Base-by-base conservation (phyloP, 2,329 filamentous ascomycete species). In the Albophoma yamanashiensis region DNA sequence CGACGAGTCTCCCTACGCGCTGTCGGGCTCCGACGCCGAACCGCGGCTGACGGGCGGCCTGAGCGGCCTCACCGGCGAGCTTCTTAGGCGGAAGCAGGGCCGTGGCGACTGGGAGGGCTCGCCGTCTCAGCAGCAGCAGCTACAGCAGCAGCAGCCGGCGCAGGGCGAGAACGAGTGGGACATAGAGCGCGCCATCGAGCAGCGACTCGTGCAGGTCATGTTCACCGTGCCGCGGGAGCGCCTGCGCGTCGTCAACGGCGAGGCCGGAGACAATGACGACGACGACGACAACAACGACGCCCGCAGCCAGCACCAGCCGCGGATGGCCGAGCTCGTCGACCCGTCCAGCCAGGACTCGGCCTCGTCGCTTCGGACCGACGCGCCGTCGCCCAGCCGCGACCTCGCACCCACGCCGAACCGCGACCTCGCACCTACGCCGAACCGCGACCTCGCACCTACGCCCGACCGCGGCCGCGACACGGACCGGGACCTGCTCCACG, bases 181-280 rank as follows among this genome's bases (percentile, higher is more conserved):
- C 66, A 84, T 92, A 45, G 89, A 92, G 70, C 79, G 82, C 59
- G 88, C 89, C 2, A 83, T 88, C 1, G 86, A 91, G 74, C 82
- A 82, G 61, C 76, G 88, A 27, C 78, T 89, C 11, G 89, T 92
- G 62, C 89, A 92, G 72, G 83, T 91, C 69, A 94, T 96, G 84
- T 97, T 96, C 73, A 97, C 93, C 0, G 91, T 97, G 62, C 93
- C 94, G 2, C 91, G 88, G 71, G 89, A 93, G 73, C 85, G 86
- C 66, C 75, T 97, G 63, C 79, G 93, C 34, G 92, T 97, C n/a
- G 93, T 97, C 25, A 97, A 97, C 71, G 87, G 84, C 57, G 88
- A 38, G 36, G 36, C 36, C 11, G 36, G 36, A 12, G 36, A 38
- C 36, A 4, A 72, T 17, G 69, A 72, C 22, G 71, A 70, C 8